Evolutionary conservation across 306 rosid genomes (phyloP), one percentile per base, ranked within the genome.

Genomic region (Vigna hirtella): DNA sequence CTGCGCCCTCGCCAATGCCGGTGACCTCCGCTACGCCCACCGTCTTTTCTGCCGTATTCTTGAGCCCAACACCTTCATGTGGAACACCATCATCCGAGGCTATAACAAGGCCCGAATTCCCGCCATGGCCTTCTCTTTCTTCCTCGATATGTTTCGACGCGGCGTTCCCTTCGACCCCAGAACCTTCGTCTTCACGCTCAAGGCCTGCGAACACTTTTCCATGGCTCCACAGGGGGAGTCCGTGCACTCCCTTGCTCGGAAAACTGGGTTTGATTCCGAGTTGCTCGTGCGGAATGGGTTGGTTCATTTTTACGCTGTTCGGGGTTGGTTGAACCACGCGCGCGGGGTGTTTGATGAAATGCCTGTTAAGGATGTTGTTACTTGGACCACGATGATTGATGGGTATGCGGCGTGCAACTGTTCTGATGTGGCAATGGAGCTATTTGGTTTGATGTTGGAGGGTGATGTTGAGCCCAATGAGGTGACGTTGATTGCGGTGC

Each of bases 331-430:
- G 80, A 26, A 63, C 2, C 12, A 48, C 74, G 96, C 98, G 15
- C 93, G 90, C 34, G 9, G 78, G 43, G 52, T 89, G 90, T 87
- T 93, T n/a, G 97, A 89, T 32, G 89, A 84, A 87, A 86, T 85
- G 83, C 38, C 66, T 78, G 30, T 66, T 17, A 89, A 59, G 83
- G 98, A 91, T 83, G 98, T 90, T 49, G 82, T 91, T 80, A 84
- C 98, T 77, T 93, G 98, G 98, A 93, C 98, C 59, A 82, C 90
- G 1, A 85, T 93, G 88, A 93, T 91, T 79, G 91, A 89, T 76
- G 96, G 97, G 61, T 88, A 87, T 58, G 84, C 90, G 14, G 52
- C 55, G 6, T 51, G 17, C 55, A 55, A 73, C 8, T 84, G 72
- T 79, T 62, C 86, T 1, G 84, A 84, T 4, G 87, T 74, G 79